Base-by-base conservation (phyloP, 192 early-diverging fungal species). In the Coemansia sp. region DNA sequence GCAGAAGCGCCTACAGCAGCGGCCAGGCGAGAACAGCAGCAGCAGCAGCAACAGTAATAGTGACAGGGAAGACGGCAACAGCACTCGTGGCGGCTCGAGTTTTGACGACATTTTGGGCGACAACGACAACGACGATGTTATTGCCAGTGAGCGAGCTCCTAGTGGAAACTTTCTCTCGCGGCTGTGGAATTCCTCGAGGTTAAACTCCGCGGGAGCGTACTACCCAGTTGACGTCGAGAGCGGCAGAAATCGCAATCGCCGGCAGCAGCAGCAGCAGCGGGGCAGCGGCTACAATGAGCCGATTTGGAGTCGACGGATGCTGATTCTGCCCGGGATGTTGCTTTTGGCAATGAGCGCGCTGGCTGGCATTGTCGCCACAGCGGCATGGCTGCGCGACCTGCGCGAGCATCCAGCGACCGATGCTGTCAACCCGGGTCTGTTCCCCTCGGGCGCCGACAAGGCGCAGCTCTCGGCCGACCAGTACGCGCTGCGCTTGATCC, bases 401-500 rank as follows among this genome's bases (percentile, higher is more conserved):
- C 38, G 47, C 1, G 72, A 74, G 24, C 34, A 68, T n/a, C 72
- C 71, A 9, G 13, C 36, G 36, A 38, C 6, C 10, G 51, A 63
- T 6, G 9, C 62, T 0, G 54, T 78, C 9, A 61, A 83, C 61
- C 6, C 70, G 5, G 12, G 13, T 16, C 64, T 78, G 64, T 78
- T 83, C 42, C 81, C 81, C 9, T 71, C 44, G 13, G 10, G 20
- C 18, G 68, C 71, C 29, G 64, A 67, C 36, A 62, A 54, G 29
- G 41, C 34, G 8, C 20, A 20, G 52, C 65, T 82, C 22, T 27
- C 44, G 20, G 47, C 4, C 13, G 38, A 27, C 3, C 82, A 85
- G 68, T 72, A 77, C 55, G 44, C 73, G 20, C 13, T 89, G 47
- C 81, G 82, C 1, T 65, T 89, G 63, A 64, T 87, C 36, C 87